Conservation (phyloP, 495 filamentous ascomycete genomes). For the Saxophila tyrrhenica region DNA sequence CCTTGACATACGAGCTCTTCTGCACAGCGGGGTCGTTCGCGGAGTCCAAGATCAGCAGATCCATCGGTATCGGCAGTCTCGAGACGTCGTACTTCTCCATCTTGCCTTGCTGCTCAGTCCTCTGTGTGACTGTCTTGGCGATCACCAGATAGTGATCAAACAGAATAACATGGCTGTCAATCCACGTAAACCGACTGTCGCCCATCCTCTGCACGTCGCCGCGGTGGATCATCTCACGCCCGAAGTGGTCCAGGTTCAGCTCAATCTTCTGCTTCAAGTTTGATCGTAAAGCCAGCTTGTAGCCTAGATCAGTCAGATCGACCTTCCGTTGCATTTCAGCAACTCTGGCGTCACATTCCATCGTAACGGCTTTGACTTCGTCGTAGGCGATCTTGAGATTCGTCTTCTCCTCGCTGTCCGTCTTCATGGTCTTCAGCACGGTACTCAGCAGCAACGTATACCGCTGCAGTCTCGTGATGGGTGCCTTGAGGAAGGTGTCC, state of each 20-base stretch:
- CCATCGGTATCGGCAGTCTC: constrained; percentile 95
- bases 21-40: constrained; percentile 81
- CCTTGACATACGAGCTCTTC: constrained; percentile 60
- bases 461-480: constrained; percentile 84
- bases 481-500: constrained; percentile 87
- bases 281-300: constrained; percentile 70
- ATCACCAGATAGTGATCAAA: constrained; percentile 96
- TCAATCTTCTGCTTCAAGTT: constrained; percentile 72
- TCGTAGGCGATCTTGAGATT: constrained; percentile 81
- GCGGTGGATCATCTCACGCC: constrained; percentile 75
- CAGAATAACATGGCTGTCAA: constrained; percentile 83
- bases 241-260: constrained; percentile 82
- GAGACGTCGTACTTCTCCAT: constrained; percentile 91
- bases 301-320: constrained; percentile 71
- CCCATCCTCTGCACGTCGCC: constrained; percentile 85
- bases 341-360: constrained; percentile 91
- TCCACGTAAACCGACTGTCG: constrained; percentile 74
- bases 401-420: constrained; percentile 79
- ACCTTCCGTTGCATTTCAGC: constrained; percentile 88
- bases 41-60: constrained; percentile 82
- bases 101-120: constrained; percentile 55
- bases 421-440: constrained; percentile 69
- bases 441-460: constrained; percentile 76
- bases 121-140: constrained; percentile 61
- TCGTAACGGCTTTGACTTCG: constrained; percentile 84